Conservation (phyloP, 1,284 basidiomycete species). For the Puccinia triticina region DNA sequence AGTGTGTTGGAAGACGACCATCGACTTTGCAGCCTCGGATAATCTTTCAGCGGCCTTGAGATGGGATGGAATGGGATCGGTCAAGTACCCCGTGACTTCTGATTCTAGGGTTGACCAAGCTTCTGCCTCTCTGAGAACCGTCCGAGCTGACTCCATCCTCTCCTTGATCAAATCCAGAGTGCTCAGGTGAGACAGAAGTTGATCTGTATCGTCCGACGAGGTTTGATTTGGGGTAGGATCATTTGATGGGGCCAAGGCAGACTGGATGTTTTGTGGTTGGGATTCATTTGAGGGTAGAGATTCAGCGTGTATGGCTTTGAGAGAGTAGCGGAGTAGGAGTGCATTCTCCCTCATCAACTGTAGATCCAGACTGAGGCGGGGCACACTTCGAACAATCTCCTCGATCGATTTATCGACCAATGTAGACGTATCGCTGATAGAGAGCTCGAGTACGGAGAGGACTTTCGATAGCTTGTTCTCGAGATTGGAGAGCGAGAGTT, state of each 20-base stretch:
- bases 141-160: constrained; percentile 80
- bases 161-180: constrained; percentile 78
- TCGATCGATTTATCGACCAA: constrained; percentile 82
- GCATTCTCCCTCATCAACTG: constrained; percentile 93
- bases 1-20: constrained; percentile 86
- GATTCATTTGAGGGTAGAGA: constrained; percentile 58
- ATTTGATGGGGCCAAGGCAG: not conserved
- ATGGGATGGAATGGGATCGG: constrained; percentile 70
- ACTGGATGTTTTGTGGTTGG: not conserved
- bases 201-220: constrained; percentile 53
- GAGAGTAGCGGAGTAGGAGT: constrained; percentile 69
- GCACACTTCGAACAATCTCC: constrained; percentile 82
- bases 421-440: constrained; percentile 80
- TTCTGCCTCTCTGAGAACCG: constrained; percentile 84
- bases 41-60: constrained; percentile 83
- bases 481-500: constrained; percentile 66
- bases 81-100: constrained; percentile 79
- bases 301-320: constrained; percentile 67
- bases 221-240: constrained; percentile 59
- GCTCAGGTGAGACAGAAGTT: constrained; percentile 71
- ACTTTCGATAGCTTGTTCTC: constrained; percentile 74
- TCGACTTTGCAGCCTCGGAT: constrained; percentile 79
- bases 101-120: constrained; percentile 90
- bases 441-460: constrained; percentile 75
- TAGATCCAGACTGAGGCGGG: constrained; percentile 84